These are phyloP conservation scores for Zygosaccharomyces siamensis DNA, from an alignment of 805 yeast species.

Conservation along the genomic window DNA sequence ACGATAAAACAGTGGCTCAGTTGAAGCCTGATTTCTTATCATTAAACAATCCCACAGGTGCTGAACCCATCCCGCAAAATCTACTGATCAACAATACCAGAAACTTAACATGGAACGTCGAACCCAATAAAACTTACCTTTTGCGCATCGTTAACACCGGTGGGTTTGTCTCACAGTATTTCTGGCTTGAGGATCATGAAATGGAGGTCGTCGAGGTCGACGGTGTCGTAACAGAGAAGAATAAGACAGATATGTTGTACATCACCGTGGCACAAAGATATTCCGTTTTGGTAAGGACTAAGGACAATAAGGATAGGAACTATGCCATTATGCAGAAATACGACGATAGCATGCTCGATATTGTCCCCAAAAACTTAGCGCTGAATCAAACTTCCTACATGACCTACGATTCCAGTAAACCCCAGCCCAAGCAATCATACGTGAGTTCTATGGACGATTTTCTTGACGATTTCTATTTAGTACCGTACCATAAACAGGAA, in stretches of 20 bases:
- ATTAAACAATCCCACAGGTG: conserved; percentile 90
- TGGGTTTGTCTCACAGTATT: conserved; percentile 85
- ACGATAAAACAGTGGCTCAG: conserved; percentile 54
- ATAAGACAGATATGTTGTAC: conserved; percentile 64
- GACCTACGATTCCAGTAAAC: conserved; percentile 47
- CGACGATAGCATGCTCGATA: conserved; percentile 81
- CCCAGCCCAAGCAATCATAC: conserved; percentile 36
- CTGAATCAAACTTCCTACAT: conserved; percentile 74
- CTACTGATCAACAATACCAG: conserved; percentile 76
- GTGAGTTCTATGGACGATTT: conserved; percentile 47
- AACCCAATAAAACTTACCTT: conserved; percentile 82
- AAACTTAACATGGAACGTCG: conserved; percentile 68
- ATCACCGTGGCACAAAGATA: conserved; percentile 92
- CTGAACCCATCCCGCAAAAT: conserved; percentile 90
- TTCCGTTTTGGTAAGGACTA: conserved; percentile 71
- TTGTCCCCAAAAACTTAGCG: conserved; percentile 55
- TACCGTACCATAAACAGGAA: conserved; percentile 55
- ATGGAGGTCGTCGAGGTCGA: conserved; percentile 88
- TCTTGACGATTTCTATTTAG: conserved; percentile 74
- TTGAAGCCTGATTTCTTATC: conserved; percentile 55
- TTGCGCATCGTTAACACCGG: conserved; percentile 80
- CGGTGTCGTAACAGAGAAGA: conserved; percentile 79
- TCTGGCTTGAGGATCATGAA: conserved; percentile 83
- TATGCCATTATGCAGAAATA: conserved; percentile 78
- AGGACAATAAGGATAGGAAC: conserved; percentile 55